A percentile compares a stretch with the other conserved stretches of the same genome.
phyloP scores from a whole-genome alignment of 169 alveolate genomes.

The Eimeria falciformis region DNA sequence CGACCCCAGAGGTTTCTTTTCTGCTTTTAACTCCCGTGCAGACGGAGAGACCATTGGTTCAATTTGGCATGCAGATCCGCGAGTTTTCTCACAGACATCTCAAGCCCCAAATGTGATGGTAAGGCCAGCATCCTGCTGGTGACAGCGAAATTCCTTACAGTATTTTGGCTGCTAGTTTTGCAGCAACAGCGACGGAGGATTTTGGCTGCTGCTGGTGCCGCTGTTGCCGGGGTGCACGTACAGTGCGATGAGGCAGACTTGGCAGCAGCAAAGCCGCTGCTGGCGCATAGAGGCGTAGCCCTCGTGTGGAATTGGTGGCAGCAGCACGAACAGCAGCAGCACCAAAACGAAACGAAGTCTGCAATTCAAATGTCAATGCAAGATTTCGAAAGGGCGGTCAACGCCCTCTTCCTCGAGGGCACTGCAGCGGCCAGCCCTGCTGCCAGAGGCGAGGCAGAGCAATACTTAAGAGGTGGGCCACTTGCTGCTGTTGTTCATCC shows the following conservation, averaged over 20 bases:
- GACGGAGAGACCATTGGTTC: neutral
- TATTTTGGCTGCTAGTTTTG: neutral
- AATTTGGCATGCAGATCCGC: neutral
- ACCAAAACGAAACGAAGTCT: neutral
- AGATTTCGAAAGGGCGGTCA: slow-evolving; percentile 63
- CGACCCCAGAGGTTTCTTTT: neutral
- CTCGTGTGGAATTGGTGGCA: neutral
- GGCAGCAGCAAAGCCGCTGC: slow-evolving; percentile 31
- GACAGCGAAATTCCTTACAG: neutral
- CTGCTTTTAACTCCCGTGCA: neutral
- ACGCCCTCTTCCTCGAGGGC: slow-evolving; percentile 66
- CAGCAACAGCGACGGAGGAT: slow-evolving; percentile 60
- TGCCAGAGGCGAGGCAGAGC: slow-evolving; percentile 51
- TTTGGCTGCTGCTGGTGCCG: slow-evolving; percentile 43
- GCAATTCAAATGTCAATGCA: slow-evolving; percentile 12
- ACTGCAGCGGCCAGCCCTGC: slow-evolving; percentile 46
- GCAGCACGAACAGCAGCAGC: slow-evolving; percentile 34
- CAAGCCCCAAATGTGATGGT: neutral
- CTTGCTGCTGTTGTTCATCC: neutral
- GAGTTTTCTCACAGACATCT: neutral
- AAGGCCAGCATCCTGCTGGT: neutral
- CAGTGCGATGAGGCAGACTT: slow-evolving; percentile 53
- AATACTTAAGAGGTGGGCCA: slow-evolving; percentile 16
- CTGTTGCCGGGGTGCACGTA: slow-evolving; percentile 1
- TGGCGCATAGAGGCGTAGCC: slow-evolving; percentile 33